A percentile compares a stretch with the other conserved stretches of the same genome.
Evolutionary conservation across 495 filamentous ascomycete species (phyloP).

Genomic region (Astrothelium subdiscretum): DNA sequence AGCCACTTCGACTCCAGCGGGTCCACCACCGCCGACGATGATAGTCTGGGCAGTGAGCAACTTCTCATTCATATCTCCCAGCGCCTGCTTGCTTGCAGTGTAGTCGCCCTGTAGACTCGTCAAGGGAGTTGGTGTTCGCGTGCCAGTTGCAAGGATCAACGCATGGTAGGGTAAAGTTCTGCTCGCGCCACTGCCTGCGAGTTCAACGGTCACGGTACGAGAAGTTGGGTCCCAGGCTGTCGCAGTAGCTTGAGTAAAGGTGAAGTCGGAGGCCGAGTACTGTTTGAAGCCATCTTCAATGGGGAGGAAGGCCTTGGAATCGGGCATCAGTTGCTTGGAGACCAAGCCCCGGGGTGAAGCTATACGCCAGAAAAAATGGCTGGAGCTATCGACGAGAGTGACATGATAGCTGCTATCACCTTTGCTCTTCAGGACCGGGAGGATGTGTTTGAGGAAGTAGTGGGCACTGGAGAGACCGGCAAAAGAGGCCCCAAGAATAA

Average conservation of each 20-base stretch:
- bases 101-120: constrained; percentile 23
- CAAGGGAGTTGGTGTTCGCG: constrained; percentile 18
- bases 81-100: constrained; percentile 12
- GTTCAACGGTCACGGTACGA: constrained; percentile 24
- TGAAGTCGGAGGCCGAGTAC: constrained; percentile 19
- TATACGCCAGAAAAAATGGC: constrained; percentile 30
- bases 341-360: constrained; percentile 28
- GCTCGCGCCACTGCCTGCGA: not conserved
- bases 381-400: constrained; percentile 27
- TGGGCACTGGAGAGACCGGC: constrained; percentile 14
- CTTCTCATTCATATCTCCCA: constrained; percentile 15
- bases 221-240: constrained; percentile 23
- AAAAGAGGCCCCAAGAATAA: constrained; percentile 27
- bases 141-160: constrained; percentile 31
- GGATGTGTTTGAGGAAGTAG: constrained; percentile 22
- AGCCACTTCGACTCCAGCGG: constrained; percentile 50
- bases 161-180: constrained; percentile 31
- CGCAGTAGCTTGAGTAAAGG: constrained; percentile 32
- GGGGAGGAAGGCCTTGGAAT: constrained; percentile 24
- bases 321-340: constrained; percentile 22
- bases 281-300: constrained; percentile 26
- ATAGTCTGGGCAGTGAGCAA: constrained; percentile 30
- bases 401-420: constrained; percentile 22
- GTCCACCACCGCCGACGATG: constrained; percentile 49
- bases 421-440: constrained; percentile 15